Conservation (phyloP, 2,329 filamentous ascomycete species). For the Monosporascus sp. region DNA sequence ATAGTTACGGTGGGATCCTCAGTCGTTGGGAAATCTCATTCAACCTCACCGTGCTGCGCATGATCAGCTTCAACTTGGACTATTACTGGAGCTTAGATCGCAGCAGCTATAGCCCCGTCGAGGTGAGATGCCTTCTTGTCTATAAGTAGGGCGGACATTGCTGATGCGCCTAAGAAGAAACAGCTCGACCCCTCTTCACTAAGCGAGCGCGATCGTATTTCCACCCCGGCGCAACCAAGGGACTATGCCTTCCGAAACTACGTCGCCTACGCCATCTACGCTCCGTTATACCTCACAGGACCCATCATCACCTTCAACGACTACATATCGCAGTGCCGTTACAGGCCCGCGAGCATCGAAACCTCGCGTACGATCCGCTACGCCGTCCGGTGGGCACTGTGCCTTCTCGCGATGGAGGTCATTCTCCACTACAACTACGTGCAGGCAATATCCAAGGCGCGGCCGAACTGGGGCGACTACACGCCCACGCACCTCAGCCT, state of each 20-base stretch:
- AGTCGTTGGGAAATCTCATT: constrained; percentile 95
- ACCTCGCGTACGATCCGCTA: constrained; percentile 70
- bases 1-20: constrained; percentile 77
- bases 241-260: constrained; percentile 85
- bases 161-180: constrained; percentile 89
- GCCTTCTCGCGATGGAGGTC: constrained; percentile 83
- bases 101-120: constrained; percentile 60
- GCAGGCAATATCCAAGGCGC: constrained; percentile 80
- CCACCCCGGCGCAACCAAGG: constrained; percentile 61
- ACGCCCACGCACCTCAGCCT: constrained; percentile 82
- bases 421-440: constrained; percentile 90
- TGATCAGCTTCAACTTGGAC: constrained; percentile 96
- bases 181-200: constrained; percentile 83
- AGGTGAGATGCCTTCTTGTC: constrained; percentile 55
- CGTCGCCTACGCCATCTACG: constrained; percentile 83
- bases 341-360: constrained; percentile 67
- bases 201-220: constrained; percentile 82
- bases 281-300: constrained; percentile 85
- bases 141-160: constrained; percentile 4
- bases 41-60: constrained; percentile 85
- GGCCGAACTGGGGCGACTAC: constrained; percentile 76
- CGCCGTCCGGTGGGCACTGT: constrained; percentile 72
- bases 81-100: constrained; percentile 85
- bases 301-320: constrained; percentile 98
- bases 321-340: constrained; percentile 81